Evolutionary conservation across 78 protist species (phyloP).

Genomic region (Pigoraptor vietnamica): DNA sequence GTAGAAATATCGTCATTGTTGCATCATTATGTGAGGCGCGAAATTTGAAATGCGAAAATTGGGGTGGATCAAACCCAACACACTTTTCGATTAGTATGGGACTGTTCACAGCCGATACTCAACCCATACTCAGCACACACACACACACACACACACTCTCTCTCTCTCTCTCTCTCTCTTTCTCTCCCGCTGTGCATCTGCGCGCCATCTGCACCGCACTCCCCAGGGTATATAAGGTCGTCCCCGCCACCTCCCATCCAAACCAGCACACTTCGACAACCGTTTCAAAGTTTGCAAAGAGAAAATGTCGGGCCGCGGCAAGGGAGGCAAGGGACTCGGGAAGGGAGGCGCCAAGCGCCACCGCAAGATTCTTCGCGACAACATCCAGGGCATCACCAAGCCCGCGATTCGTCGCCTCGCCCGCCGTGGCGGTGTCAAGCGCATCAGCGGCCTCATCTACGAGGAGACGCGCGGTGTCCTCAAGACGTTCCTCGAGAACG

Average conservation of each 20-base stretch:
- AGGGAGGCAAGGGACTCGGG: constrained; percentile 95
- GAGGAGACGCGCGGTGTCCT: constrained; percentile 92
- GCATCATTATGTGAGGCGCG: too few species aligned
- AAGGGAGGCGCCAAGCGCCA: constrained; percentile 97
- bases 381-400: constrained; percentile 93
- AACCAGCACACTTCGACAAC: background rate
- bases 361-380: constrained; percentile 86
- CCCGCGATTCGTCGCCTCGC: constrained; percentile 96
- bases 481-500: constrained; percentile 77
- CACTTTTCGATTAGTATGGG: too few species aligned
- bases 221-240: background rate
- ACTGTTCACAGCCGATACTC: too few species aligned
- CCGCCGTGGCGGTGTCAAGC: constrained; percentile 93
- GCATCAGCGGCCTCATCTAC: constrained; percentile 91
- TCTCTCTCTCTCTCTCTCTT: too few species aligned
- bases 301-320: constrained; percentile 84
- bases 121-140: too few species aligned
- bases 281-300: background rate
- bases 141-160: too few species aligned
- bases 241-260: background rate
- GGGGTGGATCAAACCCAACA: too few species aligned
- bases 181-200: too few species aligned
- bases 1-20: too few species aligned
- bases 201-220: background rate
- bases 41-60: too few species aligned